A percentile compares a stretch with the other conserved stretches of the same genome.
These are phyloP conservation scores for Collybia sordida DNA, from an alignment of 768 basidiomycete genomes.

Conservation along the genomic window DNA sequence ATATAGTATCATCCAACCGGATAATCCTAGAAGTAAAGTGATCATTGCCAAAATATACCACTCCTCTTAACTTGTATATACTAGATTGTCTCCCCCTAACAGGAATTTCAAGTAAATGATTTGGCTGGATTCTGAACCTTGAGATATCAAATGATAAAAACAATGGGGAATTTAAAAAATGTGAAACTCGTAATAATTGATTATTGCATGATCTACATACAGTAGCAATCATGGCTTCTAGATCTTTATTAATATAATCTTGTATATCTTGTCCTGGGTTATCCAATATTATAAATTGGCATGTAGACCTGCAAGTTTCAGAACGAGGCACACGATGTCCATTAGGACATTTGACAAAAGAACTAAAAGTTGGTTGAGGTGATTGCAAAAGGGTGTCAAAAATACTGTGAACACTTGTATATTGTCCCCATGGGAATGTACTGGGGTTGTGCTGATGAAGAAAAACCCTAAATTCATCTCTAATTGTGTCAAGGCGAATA, in stretches of 20 bases:
- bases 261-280: not conserved
- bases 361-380: not conserved
- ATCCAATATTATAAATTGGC: not conserved
- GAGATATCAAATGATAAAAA: not conserved
- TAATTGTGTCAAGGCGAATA: not conserved
- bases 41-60: constrained; percentile 6
- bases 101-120: not conserved
- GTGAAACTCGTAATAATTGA: not conserved
- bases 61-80: constrained; percentile 3
- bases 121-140: not conserved
- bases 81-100: not conserved
- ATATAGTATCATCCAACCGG: not conserved
- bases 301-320: not conserved
- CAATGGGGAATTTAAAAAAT: not conserved
- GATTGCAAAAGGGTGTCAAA: constrained; percentile 1
- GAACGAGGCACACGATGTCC: not conserved
- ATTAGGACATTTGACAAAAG: not conserved
- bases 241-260: too few species aligned
- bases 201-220: not conserved
- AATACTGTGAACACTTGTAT: not conserved
- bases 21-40: constrained; percentile 8
- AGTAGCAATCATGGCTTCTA: not conserved
- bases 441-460: not conserved
- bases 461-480: not conserved
- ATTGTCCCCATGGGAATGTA: constrained; percentile 1